These are phyloP conservation scores for Candida ovalis DNA, from an alignment of 805 yeast species.

Conservation along the genomic window DNA sequence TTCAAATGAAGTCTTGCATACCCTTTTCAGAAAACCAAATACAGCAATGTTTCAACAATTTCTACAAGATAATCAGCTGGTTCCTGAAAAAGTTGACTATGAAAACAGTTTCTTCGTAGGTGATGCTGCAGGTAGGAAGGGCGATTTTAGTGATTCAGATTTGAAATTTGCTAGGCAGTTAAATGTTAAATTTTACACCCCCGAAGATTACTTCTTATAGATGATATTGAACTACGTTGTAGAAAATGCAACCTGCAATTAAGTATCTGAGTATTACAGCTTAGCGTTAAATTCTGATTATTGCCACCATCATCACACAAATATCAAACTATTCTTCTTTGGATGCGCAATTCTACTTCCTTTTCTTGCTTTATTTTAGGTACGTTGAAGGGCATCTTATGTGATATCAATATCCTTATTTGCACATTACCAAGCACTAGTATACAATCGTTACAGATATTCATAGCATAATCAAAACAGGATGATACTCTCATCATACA, in stretches of 20 bases:
- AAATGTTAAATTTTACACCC: conserved; percentile 55
- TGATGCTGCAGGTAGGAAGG: conserved; percentile 87
- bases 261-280: background rate
- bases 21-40: conserved; percentile 64
- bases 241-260: too few relatives aligned
- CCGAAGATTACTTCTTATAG: conserved; percentile 45
- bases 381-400: too few relatives aligned
- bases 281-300: too few relatives aligned
- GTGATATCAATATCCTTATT: too few relatives aligned
- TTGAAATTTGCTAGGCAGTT: conserved; percentile 57
- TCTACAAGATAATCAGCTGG: conserved; percentile 33
- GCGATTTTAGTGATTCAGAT: conserved; percentile 83
- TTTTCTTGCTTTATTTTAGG: too few relatives aligned
- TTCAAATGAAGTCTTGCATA: conserved; percentile 33
- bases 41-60: conserved; percentile 73
- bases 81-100: conserved; percentile 34
- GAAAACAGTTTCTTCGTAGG: conserved; percentile 70
- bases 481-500: too few relatives aligned
- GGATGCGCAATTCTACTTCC: too few relatives aligned
- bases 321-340: too few relatives aligned
- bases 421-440: too few relatives aligned
- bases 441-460: too few relatives aligned
- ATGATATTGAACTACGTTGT: background rate
- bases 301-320: too few relatives aligned
- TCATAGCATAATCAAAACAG: too few relatives aligned